These are phyloP conservation scores for Alternaria rosae DNA, from an alignment of 2,329 filamentous ascomycete species.

Conservation along the genomic window DNA sequence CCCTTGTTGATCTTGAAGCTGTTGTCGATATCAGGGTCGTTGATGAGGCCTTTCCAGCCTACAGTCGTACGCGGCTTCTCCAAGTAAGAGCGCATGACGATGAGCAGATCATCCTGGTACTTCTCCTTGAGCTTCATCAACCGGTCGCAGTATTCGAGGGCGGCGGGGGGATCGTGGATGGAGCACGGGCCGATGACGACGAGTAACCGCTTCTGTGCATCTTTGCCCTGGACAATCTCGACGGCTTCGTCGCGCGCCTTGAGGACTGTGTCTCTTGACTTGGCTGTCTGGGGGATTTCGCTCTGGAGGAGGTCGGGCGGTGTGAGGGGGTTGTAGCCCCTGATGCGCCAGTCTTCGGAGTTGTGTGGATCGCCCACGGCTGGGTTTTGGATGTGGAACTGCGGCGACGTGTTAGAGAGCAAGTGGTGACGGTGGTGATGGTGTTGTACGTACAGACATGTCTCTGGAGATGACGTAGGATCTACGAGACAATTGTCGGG, in stretches of 20 bases:
- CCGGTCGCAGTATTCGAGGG: conserved; percentile 89
- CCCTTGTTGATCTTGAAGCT: conserved; percentile 99
- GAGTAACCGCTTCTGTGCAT: conserved; percentile 66
- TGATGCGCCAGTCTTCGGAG: conserved; percentile 63
- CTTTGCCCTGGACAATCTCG: conserved; percentile 66
- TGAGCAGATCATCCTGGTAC: conserved; percentile 86
- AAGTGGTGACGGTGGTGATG: conserved; percentile 16
- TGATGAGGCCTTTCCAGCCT: conserved; percentile 98
- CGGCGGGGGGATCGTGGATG: conserved; percentile 91
- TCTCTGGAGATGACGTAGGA: background rate
- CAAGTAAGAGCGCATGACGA: conserved; percentile 97
- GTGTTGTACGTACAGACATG: conserved; percentile 38
- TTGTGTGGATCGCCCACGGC: conserved; percentile 58
- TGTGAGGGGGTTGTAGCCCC: conserved; percentile 91
- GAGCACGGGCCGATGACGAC: conserved; percentile 95
- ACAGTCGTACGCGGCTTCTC: conserved; percentile 98
- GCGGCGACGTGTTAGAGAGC: conserved; percentile 5
- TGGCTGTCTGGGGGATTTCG: conserved; percentile 72
- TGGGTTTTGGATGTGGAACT: conserved; percentile 62
- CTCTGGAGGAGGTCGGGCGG: conserved; percentile 94
- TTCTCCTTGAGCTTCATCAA: conserved; percentile 84
- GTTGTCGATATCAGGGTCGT: conserved; percentile 97
- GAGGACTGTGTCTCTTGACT: conserved; percentile 64
- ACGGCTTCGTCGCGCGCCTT: conserved; percentile 67
- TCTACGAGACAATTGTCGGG: background rate